Conservation (phyloP, 768 basidiomycete species). For the Rickenella mellea region DNA sequence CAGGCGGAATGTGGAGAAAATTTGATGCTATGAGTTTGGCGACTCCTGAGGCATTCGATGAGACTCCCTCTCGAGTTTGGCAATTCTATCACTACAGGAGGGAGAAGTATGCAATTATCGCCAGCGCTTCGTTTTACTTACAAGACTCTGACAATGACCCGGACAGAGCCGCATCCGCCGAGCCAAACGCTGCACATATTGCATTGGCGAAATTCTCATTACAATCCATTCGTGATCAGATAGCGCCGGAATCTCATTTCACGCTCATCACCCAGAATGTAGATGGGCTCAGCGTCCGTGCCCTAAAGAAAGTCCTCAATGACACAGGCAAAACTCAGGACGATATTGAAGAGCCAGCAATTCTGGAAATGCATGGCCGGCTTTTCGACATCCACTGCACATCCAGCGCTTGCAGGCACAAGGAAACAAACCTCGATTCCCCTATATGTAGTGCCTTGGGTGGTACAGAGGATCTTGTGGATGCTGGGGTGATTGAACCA, state of each 20-base stretch:
- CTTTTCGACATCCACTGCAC: slow-evolving; percentile 44
- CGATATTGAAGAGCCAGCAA: slow-evolving; percentile 8
- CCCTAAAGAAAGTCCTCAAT: slow-evolving; percentile 20
- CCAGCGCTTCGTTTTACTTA: neutral
- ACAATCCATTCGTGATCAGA: slow-evolving; percentile 23
- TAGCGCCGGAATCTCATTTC: slow-evolving; percentile 35
- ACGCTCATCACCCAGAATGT: slow-evolving; percentile 54
- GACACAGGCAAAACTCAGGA: slow-evolving; percentile 3
- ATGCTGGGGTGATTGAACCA: slow-evolving; percentile 4
- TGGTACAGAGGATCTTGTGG: slow-evolving; percentile 32
- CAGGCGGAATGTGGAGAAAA: slow-evolving; percentile 16
- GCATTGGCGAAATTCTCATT: slow-evolving; percentile 39
- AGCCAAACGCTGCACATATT: slow-evolving; percentile 48
- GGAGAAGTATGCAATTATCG: slow-evolving; percentile 12
- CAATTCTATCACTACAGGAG: slow-evolving; percentile 31
- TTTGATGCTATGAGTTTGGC: slow-evolving; percentile 20
- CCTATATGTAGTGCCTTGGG: slow-evolving; percentile 36
- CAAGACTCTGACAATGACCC: neutral
- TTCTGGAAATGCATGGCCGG: slow-evolving; percentile 54
- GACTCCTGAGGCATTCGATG: slow-evolving; percentile 22
- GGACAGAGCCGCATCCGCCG: slow-evolving; percentile 33
- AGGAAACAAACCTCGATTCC: slow-evolving; percentile 28
- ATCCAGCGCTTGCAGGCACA: slow-evolving; percentile 24
- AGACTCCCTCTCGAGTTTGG: slow-evolving; percentile 25
- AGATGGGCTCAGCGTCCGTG: slow-evolving; percentile 39